A percentile compares a stretch with the other conserved stretches of the same genome.
phyloP scores from a whole-genome alignment of 2,329 filamentous ascomycete species.

The Bretziella fagacearum region DNA sequence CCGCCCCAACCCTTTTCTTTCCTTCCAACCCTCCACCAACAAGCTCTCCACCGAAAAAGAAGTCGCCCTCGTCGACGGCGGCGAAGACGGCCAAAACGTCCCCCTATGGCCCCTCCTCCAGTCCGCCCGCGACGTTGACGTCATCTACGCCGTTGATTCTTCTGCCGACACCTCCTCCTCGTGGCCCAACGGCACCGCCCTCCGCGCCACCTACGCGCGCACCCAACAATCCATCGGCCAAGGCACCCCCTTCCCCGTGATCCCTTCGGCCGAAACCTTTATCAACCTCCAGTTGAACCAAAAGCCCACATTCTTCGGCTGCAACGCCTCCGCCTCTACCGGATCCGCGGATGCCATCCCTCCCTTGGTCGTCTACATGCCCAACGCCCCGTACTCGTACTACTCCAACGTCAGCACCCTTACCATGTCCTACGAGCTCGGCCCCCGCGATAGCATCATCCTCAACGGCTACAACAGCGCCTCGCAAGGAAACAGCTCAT shows the following conservation, averaged over 20 bases:
- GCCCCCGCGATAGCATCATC: constrained; percentile 62
- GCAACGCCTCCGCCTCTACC: constrained; percentile 27
- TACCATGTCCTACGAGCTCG: constrained; percentile 43
- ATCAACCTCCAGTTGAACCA: constrained; percentile 40
- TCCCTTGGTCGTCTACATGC: constrained; percentile 73
- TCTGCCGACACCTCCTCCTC: constrained; percentile 40
- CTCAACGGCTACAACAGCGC: constrained; percentile 71
- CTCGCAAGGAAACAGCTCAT: constrained; percentile 65
- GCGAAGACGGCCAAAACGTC: constrained; percentile 64
- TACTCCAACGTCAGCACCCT: constrained; percentile 70
- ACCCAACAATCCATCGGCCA: constrained; percentile 31
- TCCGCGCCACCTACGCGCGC: constrained; percentile 40
- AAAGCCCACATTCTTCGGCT: constrained; percentile 47
- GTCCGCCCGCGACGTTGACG: constrained; percentile 35
- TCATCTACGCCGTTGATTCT: constrained; percentile 49
- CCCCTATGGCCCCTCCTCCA: constrained; percentile 50
- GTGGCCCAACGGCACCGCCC: constrained; percentile 45
- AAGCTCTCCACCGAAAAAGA: constrained; percentile 27
- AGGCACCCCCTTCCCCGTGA: constrained; percentile 38
- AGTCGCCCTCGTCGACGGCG: constrained; percentile 65
- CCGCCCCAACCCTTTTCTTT: constrained; percentile 40
- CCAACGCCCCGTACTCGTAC: constrained; percentile 65
- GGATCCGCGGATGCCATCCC: constrained; percentile 34
- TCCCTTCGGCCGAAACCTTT: constrained; percentile 40
- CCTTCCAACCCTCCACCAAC: constrained; percentile 32